Conservation (phyloP, 2,329 filamentous ascomycete species). For the Colletotrichum lupini region DNA sequence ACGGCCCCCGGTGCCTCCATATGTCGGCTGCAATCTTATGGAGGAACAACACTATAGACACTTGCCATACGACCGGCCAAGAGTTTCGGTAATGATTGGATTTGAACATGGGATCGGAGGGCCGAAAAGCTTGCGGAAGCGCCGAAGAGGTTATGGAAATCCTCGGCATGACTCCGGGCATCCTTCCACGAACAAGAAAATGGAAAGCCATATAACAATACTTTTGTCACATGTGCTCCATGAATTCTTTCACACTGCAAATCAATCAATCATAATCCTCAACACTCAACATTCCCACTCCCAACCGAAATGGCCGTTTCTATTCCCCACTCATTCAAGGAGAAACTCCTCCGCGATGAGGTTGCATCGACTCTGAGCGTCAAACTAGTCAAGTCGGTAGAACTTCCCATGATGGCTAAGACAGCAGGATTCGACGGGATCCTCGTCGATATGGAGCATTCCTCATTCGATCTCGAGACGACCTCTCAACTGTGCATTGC, state of each 20-base stretch:
- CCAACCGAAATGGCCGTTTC: constrained; percentile 36
- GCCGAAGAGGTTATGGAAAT: not conserved
- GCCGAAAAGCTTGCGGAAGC: not conserved
- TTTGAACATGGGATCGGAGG: too few relatives aligned
- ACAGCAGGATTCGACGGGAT: constrained; percentile 54
- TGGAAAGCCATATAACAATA: not conserved
- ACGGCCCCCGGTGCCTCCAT: too few relatives aligned
- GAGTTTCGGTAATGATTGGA: too few relatives aligned
- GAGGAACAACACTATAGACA: too few relatives aligned
- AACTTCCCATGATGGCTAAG: constrained; percentile 51
- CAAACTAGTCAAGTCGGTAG: constrained; percentile 48
- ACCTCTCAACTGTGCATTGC: constrained; percentile 51
- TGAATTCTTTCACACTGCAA: not conserved
- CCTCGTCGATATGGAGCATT: constrained; percentile 59
- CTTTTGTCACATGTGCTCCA: not conserved
- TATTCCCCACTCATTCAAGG: constrained; percentile 40
- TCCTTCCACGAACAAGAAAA: too few relatives aligned
- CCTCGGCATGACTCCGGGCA: not conserved
- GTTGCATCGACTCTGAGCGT: constrained; percentile 41
- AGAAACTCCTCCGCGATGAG: constrained; percentile 41
- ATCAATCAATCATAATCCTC: not conserved
- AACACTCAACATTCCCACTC: not conserved
- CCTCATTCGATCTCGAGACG: constrained; percentile 48
- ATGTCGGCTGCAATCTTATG: too few relatives aligned
- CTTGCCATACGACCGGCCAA: too few relatives aligned